These are phyloP conservation scores for Populus pruinosa DNA, from an alignment of 345 rosid species.

Conservation along the genomic window DNA sequence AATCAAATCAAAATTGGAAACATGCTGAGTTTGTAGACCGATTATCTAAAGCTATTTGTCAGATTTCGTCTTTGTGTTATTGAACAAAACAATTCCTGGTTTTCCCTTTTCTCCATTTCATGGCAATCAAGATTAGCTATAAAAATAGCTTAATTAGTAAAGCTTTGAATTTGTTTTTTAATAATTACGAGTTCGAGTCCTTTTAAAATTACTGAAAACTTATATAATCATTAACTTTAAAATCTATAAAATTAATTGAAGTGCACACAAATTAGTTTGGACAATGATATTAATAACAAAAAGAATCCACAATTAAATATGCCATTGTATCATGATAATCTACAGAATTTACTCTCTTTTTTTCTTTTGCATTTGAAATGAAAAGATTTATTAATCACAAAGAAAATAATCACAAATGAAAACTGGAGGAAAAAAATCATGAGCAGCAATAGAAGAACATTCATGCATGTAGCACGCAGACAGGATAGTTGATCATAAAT, in stretches of 20 bases:
- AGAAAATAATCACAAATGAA: not conserved
- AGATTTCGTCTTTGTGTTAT: not conserved
- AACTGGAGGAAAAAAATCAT: not conserved
- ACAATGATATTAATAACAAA: no score
- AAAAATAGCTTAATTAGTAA: no score
- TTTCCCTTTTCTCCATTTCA: not conserved
- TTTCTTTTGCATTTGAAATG: not conserved
- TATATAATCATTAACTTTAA: no score
- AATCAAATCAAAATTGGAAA: not conserved
- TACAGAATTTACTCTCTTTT: not conserved
- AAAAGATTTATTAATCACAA: not conserved
- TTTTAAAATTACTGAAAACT: rapidly evolving
- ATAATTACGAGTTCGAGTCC: no score
- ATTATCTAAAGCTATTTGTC: not conserved
- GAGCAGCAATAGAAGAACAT: not conserved
- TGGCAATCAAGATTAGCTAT: not conserved
- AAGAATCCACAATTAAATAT: not conserved
- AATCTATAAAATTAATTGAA: rapidly evolving
- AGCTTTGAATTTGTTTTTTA: rapidly evolving
- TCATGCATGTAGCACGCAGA: not conserved
- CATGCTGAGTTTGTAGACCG: not conserved
- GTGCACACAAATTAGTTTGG: rapidly evolving
- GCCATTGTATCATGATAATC: not conserved
- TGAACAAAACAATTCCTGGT: not conserved
- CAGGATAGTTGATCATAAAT: not conserved